Base-by-base conservation (phyloP, 495 filamentous ascomycete genomes). In the Xanthoparmelia taractica region DNA sequence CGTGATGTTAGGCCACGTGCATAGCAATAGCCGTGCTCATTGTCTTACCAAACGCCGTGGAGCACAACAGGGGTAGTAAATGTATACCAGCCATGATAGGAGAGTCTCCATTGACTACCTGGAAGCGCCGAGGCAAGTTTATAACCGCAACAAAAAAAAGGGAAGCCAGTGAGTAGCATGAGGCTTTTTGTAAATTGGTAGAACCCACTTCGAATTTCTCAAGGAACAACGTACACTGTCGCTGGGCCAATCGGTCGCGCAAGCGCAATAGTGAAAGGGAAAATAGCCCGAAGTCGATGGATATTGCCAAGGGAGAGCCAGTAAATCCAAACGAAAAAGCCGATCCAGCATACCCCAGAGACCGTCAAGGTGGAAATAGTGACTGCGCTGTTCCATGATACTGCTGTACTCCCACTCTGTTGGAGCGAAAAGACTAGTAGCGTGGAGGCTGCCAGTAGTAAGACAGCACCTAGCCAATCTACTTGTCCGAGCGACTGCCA, bases 111-210 rank as follows among this genome's bases (percentile, higher is more conserved):
- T 83, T 77, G 20, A 85, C 78, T 33, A 85, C 74, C 61, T 87
- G 83, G 38, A 86, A 82, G 52, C 82, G 78, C 62, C 85, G 79
- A 7, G 85, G 84, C 11, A 88, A 73, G 56, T 82, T 79, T 43
- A 87, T 78, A 7, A 86, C 73, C 58, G 80, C 73, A 13, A 77
- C 66, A n/a, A 38, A 85, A 80, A 65, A 81, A 86, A 8, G 81
- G 73, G 54, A 82, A 84, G 13, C 85, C 85, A 0, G 76, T 77
- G 34, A 82, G 71, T 31, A 65, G 48, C 17, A 50, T 17, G n/a
- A 63, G 33, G 36, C 54, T 58, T 56, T 37, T 29, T 13, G 4
- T 58, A 2, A n/a, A 43, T 41, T 15, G 58, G 33, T 17, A 45
- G 50, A 50, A 34, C 6, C 1, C 12, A 33, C 10, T 45, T 13